Evolutionary conservation across 2,329 filamentous ascomycete species (phyloP).

Genomic region (Penicillium oxalicum): DNA sequence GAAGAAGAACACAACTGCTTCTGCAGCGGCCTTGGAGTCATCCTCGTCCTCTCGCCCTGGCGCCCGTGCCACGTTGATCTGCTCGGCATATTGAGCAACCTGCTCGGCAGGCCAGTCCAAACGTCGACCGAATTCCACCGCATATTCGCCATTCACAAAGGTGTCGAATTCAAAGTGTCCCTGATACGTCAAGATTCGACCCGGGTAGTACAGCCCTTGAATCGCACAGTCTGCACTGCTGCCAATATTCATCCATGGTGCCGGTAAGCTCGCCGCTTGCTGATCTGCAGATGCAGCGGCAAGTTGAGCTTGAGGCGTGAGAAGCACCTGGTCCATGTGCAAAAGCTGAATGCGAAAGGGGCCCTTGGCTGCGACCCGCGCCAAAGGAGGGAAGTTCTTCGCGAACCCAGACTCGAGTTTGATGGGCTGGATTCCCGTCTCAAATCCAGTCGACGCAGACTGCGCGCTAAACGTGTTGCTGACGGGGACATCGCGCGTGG

Average conservation of each 20-base stretch:
- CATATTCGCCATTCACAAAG: slow-evolving; percentile 21
- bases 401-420: slow-evolving; percentile 18
- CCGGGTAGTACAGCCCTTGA: slow-evolving; percentile 27
- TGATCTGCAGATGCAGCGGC: slow-evolving; percentile 1
- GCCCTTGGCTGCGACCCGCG: background rate
- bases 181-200: slow-evolving; percentile 27
- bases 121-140: slow-evolving; percentile 19
- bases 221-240: slow-evolving; percentile 22
- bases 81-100: slow-evolving; percentile 14
- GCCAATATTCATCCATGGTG: slow-evolving; percentile 28
- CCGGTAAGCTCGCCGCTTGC: slow-evolving; percentile 11
- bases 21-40: slow-evolving; percentile 30
- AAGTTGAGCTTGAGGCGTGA: slow-evolving; percentile 4
- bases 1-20: slow-evolving; percentile 30
- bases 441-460: slow-evolving; percentile 18
- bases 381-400: slow-evolving; percentile 9
- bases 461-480: slow-evolving; percentile 17
- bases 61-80: slow-evolving; percentile 17
- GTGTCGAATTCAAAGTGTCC: slow-evolving; percentile 31
- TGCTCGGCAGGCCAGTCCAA: slow-evolving; percentile 16
- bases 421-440: slow-evolving; percentile 28
- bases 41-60: slow-evolving; percentile 17
- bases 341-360: slow-evolving; percentile 29
- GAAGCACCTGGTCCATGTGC: slow-evolving; percentile 29
- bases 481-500: background rate